These are phyloP conservation scores for Ettlia oleoabundans DNA, from an alignment of 139 green algal species.

Conservation along the genomic window DNA sequence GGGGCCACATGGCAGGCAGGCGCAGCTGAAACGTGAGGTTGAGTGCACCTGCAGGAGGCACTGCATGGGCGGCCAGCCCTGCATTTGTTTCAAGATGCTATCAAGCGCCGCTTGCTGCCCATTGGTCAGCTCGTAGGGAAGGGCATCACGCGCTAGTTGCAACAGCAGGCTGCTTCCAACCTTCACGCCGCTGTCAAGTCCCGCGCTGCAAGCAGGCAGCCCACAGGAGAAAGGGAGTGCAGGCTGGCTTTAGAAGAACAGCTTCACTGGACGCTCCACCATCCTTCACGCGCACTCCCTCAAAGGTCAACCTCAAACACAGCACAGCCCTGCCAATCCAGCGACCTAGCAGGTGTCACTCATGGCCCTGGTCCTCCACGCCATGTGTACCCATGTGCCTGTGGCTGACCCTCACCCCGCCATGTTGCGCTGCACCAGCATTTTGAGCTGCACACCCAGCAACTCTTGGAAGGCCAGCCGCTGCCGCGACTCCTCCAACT, in stretches of 20 bases:
- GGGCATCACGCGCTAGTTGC: slow-evolving; percentile 20
- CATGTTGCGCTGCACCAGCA: slow-evolving; percentile 57
- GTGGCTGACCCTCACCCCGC: neutral
- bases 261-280: no score
- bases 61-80: slow-evolving; percentile 67
- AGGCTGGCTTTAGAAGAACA: no score
- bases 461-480: slow-evolving; percentile 90
- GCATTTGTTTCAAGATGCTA: slow-evolving; percentile 52
- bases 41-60: slow-evolving; percentile 80
- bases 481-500: slow-evolving; percentile 45
- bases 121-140: slow-evolving; percentile 64
- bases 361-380: no score
- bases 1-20: no score
- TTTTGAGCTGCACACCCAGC: slow-evolving; percentile 80
- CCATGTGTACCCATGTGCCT: neutral
- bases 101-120: slow-evolving; percentile 55
- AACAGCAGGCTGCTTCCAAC: slow-evolving; percentile 35
- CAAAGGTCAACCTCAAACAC: no score
- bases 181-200: neutral
- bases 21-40: neutral
- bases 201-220: no score
- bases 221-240: no score
- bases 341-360: no score
- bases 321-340: no score
- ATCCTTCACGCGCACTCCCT: no score